phyloP scores from a whole-genome alignment of 345 rosid genomes.

The Linum tenue region DNA sequence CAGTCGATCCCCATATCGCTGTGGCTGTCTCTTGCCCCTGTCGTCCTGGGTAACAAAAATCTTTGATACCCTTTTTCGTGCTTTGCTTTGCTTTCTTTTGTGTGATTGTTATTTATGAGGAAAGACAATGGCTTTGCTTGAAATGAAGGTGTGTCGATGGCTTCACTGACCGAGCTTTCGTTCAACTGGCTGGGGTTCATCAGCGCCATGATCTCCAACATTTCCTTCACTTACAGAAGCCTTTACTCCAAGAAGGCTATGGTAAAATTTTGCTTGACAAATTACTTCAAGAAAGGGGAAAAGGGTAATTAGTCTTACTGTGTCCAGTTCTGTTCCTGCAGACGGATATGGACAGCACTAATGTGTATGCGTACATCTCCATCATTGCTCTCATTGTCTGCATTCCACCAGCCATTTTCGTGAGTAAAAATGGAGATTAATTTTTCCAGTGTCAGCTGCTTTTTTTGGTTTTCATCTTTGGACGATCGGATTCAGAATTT shows the following conservation, averaged over 20 bases:
- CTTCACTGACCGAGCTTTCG: conserved; percentile 85
- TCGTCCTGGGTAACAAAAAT: conserved; percentile 53
- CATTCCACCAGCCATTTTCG: conserved; percentile 85
- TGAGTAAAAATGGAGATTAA: conserved; percentile 27
- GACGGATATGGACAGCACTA: conserved; percentile 99
- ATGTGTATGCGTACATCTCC: conserved; percentile 88
- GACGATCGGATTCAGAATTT: background rate
- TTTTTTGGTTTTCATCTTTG: background rate
- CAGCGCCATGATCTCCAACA: conserved; percentile 95
- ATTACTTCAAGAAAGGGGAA: too few species aligned
- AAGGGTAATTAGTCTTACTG: too few species aligned
- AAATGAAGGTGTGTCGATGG: conserved; percentile 72
- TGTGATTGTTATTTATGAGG: conserved; percentile 3
- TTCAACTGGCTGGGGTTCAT: conserved; percentile 96
- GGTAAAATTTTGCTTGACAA: too few species aligned
- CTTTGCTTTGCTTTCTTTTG: background rate
- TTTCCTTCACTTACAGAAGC: conserved; percentile 93
- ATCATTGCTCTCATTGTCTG: conserved; percentile 86
- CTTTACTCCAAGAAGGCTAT: conserved; percentile 96
- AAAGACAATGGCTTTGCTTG: background rate
- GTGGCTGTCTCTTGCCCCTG: conserved; percentile 90
- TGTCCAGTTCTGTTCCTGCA: too few species aligned
- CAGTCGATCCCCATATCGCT: conserved; percentile 70
- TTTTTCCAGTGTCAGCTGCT: background rate
- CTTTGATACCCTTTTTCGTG: background rate